These are phyloP conservation scores for Boletus rufocinnamomeus DNA, from an alignment of 768 basidiomycete species.

Conservation along the genomic window DNA sequence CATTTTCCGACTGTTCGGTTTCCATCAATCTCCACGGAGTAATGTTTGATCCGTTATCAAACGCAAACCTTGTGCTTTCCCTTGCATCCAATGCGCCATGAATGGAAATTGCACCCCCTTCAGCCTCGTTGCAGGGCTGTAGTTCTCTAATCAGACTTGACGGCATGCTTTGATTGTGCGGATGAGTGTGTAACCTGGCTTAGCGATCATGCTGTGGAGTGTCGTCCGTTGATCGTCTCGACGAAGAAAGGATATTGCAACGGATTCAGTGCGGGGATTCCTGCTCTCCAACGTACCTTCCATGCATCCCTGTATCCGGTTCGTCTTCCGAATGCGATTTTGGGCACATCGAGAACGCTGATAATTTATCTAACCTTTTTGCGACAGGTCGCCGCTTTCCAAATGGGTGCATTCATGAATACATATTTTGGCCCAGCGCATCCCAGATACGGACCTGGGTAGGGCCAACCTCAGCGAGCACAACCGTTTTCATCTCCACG, in stretches of 20 bases:
- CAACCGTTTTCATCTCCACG: background rate
- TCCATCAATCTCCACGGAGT: background rate
- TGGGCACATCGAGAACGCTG: background rate
- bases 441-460: background rate
- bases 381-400: background rate
- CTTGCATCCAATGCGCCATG: background rate
- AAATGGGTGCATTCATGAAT: background rate
- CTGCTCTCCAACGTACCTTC: background rate
- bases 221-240: background rate
- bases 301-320: background rate
- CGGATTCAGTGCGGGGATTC: background rate
- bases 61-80: background rate
- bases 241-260: background rate
- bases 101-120: background rate
- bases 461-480: background rate
- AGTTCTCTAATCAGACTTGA: background rate
- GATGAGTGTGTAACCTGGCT: background rate
- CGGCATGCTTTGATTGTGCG: conserved; percentile 17
- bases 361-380: background rate
- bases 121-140: background rate
- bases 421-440: background rate
- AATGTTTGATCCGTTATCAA: background rate
- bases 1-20: background rate
- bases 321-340: background rate
- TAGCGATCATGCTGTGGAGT: background rate